These are phyloP conservation scores for Sinapis alba DNA, from an alignment of 441 rosid species.

Conservation along the genomic window DNA sequence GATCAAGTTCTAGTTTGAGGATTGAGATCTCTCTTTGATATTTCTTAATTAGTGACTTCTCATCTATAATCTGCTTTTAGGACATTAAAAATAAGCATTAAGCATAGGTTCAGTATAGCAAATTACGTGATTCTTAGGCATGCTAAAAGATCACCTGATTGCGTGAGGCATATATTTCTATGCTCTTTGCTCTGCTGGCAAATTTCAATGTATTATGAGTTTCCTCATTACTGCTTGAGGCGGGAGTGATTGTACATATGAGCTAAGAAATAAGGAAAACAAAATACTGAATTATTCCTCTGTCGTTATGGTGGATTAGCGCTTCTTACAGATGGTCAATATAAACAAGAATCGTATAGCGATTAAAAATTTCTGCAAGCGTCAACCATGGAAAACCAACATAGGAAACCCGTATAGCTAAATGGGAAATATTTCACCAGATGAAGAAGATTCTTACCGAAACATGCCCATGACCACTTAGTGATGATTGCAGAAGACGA, in stretches of 20 bases:
- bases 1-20: slow-evolving; percentile 93
- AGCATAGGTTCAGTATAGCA: slow-evolving; percentile 8
- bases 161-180: slow-evolving; percentile 95
- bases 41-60: slow-evolving; percentile 96
- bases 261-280: slow-evolving; percentile 59
- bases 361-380: neutral
- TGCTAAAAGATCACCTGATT: slow-evolving; percentile 53
- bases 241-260: slow-evolving; percentile 98
- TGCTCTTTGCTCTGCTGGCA: slow-evolving; percentile 98
- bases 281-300: neutral
- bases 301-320: neutral
- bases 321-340: neutral
- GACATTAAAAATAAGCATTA: slow-evolving; percentile 19
- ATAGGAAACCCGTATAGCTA: neutral
- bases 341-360: neutral
- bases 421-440: slow-evolving; percentile 37
- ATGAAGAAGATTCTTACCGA: slow-evolving; percentile 63
- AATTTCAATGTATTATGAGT: slow-evolving; percentile 98
- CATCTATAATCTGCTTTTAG: slow-evolving; percentile 84
- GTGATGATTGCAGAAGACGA: slow-evolving; percentile 97
- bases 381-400: neutral
- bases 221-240: slow-evolving; percentile 97
- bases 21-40: slow-evolving; percentile 93
- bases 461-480: slow-evolving; percentile 98
- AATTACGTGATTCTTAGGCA: neutral